These are phyloP conservation scores for Huntiella decipiens DNA, from an alignment of 2,329 filamentous ascomycete genomes.

Conservation along the genomic window DNA sequence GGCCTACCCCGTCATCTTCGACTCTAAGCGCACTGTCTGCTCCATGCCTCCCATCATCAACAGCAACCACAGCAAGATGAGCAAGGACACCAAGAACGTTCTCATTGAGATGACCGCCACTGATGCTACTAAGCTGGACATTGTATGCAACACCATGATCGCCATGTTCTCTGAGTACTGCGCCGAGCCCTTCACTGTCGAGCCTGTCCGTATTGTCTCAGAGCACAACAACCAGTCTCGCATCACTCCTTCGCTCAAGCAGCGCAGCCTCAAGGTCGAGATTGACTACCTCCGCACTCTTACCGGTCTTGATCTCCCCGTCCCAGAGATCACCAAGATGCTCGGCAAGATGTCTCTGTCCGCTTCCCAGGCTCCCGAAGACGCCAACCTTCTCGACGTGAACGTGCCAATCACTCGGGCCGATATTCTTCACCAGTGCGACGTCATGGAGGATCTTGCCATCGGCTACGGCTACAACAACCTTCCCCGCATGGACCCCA, in stretches of 20 bases:
- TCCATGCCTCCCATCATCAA: conserved; percentile 97
- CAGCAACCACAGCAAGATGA: conserved; percentile 91
- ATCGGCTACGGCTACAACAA: conserved; percentile 97
- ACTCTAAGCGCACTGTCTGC: conserved; percentile 69
- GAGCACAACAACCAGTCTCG: conserved; percentile 75
- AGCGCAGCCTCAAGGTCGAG: conserved; percentile 61
- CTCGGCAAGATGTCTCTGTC: conserved; percentile 76
- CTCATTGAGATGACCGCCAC: conserved; percentile 95
- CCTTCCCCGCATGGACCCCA: conserved; percentile 70
- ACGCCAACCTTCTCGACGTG: conserved; percentile 51
- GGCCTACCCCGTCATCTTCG: conserved; percentile 90
- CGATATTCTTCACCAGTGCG: conserved; percentile 87
- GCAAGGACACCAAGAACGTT: conserved; percentile 73
- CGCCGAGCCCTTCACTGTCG: conserved; percentile 72
- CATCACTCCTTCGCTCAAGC: conserved; percentile 61
- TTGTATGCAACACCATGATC: conserved; percentile 88
- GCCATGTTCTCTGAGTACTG: conserved; percentile 95
- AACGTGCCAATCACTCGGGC: conserved; percentile 75
- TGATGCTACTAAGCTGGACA: conserved; percentile 87
- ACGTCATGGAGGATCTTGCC: conserved; percentile 96
- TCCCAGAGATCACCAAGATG: conserved; percentile 57
- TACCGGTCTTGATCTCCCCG: conserved; percentile 60
- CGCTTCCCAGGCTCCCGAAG: conserved; percentile 46
- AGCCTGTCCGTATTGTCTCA: conserved; percentile 82
- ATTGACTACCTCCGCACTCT: conserved; percentile 88